Conservation (phyloP, 2,329 filamentous ascomycete genomes). For the Fusarium avenaceum region DNA sequence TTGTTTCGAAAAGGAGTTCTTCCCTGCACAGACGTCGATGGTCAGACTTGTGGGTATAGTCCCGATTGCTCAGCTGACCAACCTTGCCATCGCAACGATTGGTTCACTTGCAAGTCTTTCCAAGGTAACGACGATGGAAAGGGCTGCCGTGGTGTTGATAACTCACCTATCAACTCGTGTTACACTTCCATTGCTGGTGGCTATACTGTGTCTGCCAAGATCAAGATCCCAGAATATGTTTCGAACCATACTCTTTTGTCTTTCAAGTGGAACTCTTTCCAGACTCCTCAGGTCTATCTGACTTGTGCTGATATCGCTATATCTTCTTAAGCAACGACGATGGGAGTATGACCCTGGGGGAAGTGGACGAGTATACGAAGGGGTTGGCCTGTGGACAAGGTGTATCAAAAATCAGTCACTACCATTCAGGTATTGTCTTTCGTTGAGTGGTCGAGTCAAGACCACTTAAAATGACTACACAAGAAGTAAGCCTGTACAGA, state of each 20-base stretch:
- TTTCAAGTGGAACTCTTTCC: constrained; percentile 68
- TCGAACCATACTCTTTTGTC: constrained; percentile 66
- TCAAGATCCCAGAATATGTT: constrained; percentile 63
- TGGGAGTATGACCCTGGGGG: no score
- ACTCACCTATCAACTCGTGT: constrained; percentile 59
- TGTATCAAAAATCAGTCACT: not conserved
- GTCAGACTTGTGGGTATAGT: constrained; percentile 63
- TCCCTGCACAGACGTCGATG: constrained; percentile 63
- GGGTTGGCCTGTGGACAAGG: not conserved
- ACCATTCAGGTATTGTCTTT: no score
- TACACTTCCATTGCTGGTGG: constrained; percentile 66
- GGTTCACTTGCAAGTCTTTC: constrained; percentile 67
- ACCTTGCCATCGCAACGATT: constrained; percentile 64
- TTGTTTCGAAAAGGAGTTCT: constrained; percentile 65
- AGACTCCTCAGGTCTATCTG: constrained; percentile 67
- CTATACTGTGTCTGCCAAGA: constrained; percentile 66
- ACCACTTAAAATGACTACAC: no score
- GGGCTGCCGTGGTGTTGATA: constrained; percentile 62
- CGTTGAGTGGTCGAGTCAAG: no score
- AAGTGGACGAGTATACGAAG: not conserved
- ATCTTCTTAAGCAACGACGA: not conserved
- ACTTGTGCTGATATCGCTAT: constrained; percentile 67
- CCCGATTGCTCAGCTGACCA: constrained; percentile 61
- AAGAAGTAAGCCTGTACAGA: no score
- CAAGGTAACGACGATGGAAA: constrained; percentile 49